These are phyloP conservation scores for Acorus gramineus DNA, from an alignment of 106 monocot genomes.

Conservation along the genomic window DNA sequence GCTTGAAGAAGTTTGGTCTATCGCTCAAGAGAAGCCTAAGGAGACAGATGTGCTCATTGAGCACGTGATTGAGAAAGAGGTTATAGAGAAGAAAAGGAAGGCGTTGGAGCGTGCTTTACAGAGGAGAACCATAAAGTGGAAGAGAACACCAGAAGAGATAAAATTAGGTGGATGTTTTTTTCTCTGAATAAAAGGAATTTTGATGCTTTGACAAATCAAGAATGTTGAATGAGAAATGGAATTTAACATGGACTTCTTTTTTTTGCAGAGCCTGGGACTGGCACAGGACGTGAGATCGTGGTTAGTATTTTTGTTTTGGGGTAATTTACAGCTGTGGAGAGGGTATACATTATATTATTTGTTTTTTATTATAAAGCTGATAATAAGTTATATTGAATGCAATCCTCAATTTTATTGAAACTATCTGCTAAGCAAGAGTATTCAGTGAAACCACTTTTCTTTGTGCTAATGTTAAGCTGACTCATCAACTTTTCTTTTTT, in stretches of 20 bases:
- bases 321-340: too few species aligned
- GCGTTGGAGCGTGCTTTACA: slow-evolving; percentile 28
- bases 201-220: too few species aligned
- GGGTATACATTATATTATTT: too few species aligned
- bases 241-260: too few species aligned
- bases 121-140: slow-evolving; percentile 26
- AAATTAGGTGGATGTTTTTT: slow-evolving; percentile 13
- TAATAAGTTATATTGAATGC: too few species aligned
- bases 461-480: too few species aligned
- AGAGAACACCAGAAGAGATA: slow-evolving; percentile 17
- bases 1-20: slow-evolving; percentile 31
- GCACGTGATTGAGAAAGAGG: slow-evolving; percentile 22
- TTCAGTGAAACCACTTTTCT: too few species aligned
- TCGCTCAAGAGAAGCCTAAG: slow-evolving; percentile 26
- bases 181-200: slow-evolving; percentile 1
- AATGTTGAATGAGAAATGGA: too few species aligned
- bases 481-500: too few species aligned
- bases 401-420: too few species aligned
- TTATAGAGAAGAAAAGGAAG: slow-evolving; percentile 26
- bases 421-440: too few species aligned
- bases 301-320: slow-evolving; percentile 14
- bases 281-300: slow-evolving; percentile 36
- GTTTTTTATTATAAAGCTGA: too few species aligned
- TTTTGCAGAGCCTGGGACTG: slow-evolving; percentile 32
- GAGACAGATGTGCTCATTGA: slow-evolving; percentile 22